Conservation (phyloP, 768 basidiomycete species). For the Favolaschia claudopus region DNA sequence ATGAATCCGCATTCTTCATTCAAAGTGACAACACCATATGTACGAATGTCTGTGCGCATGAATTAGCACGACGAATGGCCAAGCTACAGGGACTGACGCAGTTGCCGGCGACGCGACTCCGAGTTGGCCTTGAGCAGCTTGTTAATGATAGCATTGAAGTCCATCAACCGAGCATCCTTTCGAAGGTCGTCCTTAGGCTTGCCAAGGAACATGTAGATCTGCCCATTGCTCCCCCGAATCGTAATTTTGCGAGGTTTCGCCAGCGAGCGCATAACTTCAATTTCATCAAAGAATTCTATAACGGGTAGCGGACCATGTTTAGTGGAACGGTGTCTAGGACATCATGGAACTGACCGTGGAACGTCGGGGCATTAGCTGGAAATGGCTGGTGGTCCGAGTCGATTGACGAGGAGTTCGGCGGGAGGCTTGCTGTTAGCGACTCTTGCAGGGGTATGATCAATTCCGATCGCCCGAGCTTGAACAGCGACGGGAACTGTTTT, state of each 20-base stretch:
- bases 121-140: constrained; percentile 94
- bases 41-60: constrained; percentile 79
- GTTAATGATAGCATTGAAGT: constrained; percentile 97
- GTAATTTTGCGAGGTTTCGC: constrained; percentile 92
- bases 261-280: constrained; percentile 91
- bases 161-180: constrained; percentile 98
- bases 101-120: constrained; percentile 87
- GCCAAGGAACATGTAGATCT: constrained; percentile 88
- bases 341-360: constrained; percentile 59
- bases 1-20: constrained; percentile 98
- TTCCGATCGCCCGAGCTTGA: constrained; percentile 61
- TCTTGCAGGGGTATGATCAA: constrained; percentile 93
- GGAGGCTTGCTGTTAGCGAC: constrained; percentile 89
- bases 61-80: not conserved
- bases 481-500: constrained; percentile 66
- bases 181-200: constrained; percentile 98
- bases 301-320: not conserved
- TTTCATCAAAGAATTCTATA: constrained; percentile 80
- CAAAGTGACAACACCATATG: constrained; percentile 97
- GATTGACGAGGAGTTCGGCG: constrained; percentile 69
- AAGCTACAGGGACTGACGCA: constrained; percentile 64
- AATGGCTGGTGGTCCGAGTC: constrained; percentile 82
- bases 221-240: constrained; percentile 83
- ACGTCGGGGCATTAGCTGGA: constrained; percentile 76
- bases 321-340: not conserved